A percentile compares a stretch with the other conserved stretches of the same genome.
Evolutionary conservation across 345 rosid species (phyloP).

Genomic region (Pistacia integerrima): DNA sequence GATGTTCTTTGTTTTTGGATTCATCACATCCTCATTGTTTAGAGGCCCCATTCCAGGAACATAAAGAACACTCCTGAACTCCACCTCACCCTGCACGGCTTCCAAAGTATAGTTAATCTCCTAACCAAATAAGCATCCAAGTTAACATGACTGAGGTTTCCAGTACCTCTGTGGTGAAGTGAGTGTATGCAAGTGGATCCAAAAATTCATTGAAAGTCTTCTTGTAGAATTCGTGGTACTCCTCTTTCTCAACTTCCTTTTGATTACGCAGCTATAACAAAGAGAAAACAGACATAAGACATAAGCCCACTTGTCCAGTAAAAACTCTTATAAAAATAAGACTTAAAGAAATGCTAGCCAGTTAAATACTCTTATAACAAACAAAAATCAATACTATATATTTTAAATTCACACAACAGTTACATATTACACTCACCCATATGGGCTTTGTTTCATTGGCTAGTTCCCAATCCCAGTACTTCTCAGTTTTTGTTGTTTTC

Average conservation of each 20-base stretch:
- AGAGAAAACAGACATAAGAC: conserved; percentile 15
- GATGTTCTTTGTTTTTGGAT: conserved; percentile 91
- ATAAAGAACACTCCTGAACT: conserved; percentile 90
- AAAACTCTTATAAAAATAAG: not conserved
- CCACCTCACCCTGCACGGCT: conserved; percentile 87
- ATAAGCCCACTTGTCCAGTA: not conserved
- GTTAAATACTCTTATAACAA: not conserved
- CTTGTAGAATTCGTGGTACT: conserved; percentile 89
- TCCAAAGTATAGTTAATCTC: conserved; percentile 13
- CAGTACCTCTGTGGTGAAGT: conserved; percentile 88
- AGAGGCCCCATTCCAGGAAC: conserved; percentile 99
- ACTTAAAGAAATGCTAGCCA: not conserved
- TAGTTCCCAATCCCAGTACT: conserved; percentile 98
- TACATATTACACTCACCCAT: conserved; percentile 63
- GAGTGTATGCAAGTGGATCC: conserved; percentile 85
- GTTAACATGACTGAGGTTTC: not conserved
- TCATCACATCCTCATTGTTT: conserved; percentile 81
- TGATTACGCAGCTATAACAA: conserved; percentile 71
- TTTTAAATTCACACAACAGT: not conserved
- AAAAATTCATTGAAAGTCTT: conserved; percentile 89
- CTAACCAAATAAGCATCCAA: conserved; percentile 1
- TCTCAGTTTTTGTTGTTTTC: conserved; percentile 88
- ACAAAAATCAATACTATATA: not conserved
- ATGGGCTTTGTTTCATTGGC: conserved; percentile 93
- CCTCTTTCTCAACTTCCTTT: conserved; percentile 81